Base-by-base conservation (phyloP, 352 stramenopile species). In the Phytophthora tentaculata region DNA sequence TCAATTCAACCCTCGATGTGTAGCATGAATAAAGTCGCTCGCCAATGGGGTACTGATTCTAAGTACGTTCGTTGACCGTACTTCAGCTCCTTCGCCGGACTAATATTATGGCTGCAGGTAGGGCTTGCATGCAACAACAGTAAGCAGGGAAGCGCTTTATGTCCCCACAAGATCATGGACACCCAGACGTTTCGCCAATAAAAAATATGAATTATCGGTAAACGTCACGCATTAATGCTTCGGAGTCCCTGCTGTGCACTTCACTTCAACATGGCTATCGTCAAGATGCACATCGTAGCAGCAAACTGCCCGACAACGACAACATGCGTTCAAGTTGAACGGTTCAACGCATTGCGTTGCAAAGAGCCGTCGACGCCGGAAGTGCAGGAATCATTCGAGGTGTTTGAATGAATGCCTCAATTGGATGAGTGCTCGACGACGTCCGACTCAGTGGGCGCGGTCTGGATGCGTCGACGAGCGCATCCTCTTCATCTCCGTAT, bases 181-280 rank as follows among this genome's bases (percentile, higher is more conserved):
- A 39, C 32, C 10, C 32, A 39, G 26, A n/a, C n/a, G n/a, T n/a
- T n/a, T n/a, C n/a, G n/a, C n/a, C n/a, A n/a, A n/a, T n/a, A n/a
- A n/a, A n/a, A n/a, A n/a, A n/a, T n/a, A n/a, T n/a, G n/a, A n/a
- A n/a, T n/a, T n/a, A n/a, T n/a, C n/a, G n/a, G n/a, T n/a, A n/a
- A n/a, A n/a, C n/a, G n/a, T n/a, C n/a, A n/a, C n/a, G n/a, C n/a
- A n/a, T n/a, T n/a, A n/a, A n/a, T n/a, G n/a, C n/a, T n/a, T n/a
- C n/a, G 26, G 24, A 9, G 51, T 23, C 62, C 48, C 43, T 58
- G 28, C 62, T 69, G 51, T 49, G 54, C 62, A 64, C 62, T 69
- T 69, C 62, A 64, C 62, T 69, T 69, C 54, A 69, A 64, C 62
- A 60, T 69, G 54, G 60, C 62, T 19, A 41, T 39, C 32, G 32